Evolutionary conservation across 192 early-diverging fungal species (phyloP).

Genomic region (Linderina pennispora): DNA sequence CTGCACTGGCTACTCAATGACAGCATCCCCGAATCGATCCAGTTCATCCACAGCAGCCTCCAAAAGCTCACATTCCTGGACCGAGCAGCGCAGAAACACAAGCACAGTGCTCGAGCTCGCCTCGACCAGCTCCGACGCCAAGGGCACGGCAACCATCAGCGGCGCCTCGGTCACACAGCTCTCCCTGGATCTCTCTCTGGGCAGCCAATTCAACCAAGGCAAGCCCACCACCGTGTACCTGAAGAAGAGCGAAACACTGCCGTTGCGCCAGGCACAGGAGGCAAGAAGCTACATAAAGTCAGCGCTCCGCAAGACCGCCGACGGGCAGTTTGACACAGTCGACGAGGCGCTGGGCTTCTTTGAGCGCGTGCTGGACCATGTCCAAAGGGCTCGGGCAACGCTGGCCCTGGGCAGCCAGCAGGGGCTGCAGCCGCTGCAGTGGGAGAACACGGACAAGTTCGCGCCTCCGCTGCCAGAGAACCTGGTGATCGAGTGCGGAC

Average conservation of each 20-base stretch:
- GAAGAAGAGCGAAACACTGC: conserved; percentile 25
- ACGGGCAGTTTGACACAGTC: conserved; percentile 2
- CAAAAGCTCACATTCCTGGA: not conserved
- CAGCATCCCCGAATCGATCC: not conserved
- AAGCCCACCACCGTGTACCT: conserved; percentile 19
- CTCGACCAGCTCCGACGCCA: conserved; percentile 3
- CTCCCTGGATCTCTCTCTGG: conserved; percentile 10
- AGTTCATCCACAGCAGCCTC: not conserved
- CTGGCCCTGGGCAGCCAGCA: conserved; percentile 12
- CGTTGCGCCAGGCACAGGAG: conserved; percentile 25
- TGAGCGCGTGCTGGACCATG: conserved; percentile 8
- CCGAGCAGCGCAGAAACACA: not conserved
- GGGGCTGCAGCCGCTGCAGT: conserved; percentile 22
- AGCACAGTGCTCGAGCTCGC: not conserved
- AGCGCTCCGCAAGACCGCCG: conserved; percentile 5
- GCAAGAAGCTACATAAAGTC: conserved; percentile 22
- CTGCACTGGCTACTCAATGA: not conserved
- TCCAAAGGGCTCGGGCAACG: conserved; percentile 11
- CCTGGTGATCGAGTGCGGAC: conserved; percentile 26
- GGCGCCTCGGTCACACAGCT: conserved; percentile 27
- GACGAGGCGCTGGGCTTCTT: conserved; percentile 10
- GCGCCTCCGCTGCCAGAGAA: conserved; percentile 39
- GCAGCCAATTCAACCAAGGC: conserved; percentile 10
- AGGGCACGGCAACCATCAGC: conserved; percentile 20
- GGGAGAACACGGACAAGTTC: conserved; percentile 27